These are phyloP conservation scores for Colletotrichum magnum DNA, from an alignment of 2,329 filamentous ascomycete species.

Conservation along the genomic window DNA sequence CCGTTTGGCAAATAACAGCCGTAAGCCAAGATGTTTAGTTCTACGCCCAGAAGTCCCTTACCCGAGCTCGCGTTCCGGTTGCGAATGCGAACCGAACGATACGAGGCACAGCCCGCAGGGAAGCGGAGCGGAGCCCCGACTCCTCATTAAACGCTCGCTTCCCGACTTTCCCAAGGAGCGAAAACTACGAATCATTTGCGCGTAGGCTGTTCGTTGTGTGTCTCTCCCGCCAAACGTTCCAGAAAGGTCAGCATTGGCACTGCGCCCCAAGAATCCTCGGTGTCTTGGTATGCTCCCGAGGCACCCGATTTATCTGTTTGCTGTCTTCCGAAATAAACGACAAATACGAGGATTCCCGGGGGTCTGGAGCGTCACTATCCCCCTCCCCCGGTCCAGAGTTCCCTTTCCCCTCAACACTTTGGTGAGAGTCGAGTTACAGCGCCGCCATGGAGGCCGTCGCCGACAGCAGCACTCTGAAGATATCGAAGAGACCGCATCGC, in stretches of 20 bases:
- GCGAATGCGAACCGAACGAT: conserved; percentile 21
- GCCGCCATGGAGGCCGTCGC: conserved; percentile 12
- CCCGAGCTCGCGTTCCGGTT: neutral
- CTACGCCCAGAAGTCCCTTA: neutral
- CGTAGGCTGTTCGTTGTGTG: neutral
- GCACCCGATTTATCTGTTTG: neutral
- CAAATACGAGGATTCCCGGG: too few relatives aligned
- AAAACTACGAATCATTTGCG: conserved; percentile 1
- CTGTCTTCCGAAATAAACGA: too few relatives aligned
- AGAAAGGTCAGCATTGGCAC: neutral
- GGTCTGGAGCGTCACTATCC: neutral
- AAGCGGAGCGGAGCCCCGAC: neutral
- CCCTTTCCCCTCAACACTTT: too few relatives aligned
- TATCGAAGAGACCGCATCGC: conserved; percentile 64
- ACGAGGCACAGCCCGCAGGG: conserved; percentile 23
- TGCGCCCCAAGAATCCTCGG: neutral
- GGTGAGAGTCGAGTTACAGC: too few relatives aligned
- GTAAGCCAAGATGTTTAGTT: neutral
- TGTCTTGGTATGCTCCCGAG: neutral
- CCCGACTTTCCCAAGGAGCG: neutral
- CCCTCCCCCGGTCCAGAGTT: too few relatives aligned
- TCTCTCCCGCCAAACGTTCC: neutral
- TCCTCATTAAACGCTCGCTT: conserved; percentile 5
- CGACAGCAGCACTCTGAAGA: neutral
- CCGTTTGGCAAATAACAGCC: neutral